Evolutionary conservation across 75 land plant genomes (phyloP).

Genomic region (Sequoiadendron giganteum): DNA sequence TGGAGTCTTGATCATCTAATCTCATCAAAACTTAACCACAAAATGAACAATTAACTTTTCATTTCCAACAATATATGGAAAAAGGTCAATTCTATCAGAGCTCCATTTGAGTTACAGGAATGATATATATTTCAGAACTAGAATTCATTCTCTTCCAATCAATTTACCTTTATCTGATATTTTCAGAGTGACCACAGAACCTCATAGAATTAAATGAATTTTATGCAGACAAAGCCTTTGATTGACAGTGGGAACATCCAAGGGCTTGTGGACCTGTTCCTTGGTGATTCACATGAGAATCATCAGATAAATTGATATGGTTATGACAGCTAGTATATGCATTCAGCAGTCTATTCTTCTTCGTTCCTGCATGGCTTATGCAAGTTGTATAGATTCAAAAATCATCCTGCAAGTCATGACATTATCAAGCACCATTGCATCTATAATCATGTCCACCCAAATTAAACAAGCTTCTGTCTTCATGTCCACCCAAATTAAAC

Average conservation of each 20-base stretch:
- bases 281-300: conserved; percentile 41
- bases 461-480: not conserved
- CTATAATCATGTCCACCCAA: not conserved
- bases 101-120: no score
- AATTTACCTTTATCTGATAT: not conserved
- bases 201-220: not conserved
- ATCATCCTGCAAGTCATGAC: not conserved
- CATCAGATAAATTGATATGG: conserved; percentile 41
- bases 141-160: not conserved
- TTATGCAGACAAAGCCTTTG: conserved; percentile 69
- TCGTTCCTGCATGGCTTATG: conserved; percentile 70
- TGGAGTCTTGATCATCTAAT: conserved; percentile 27
- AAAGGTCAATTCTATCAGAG: not conserved
- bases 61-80: not conserved
- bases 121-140: not conserved
- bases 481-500: not conserved
- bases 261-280: conserved; percentile 55
- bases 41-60: not conserved
- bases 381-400: conserved; percentile 12
- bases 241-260: conserved; percentile 44
- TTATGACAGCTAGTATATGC: conserved; percentile 57
- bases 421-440: not conserved
- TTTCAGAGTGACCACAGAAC: not conserved
- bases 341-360: conserved; percentile 46
- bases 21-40: not conserved